Evolutionary conservation across 306 rosid species (phyloP).

Genomic region (Cucurbita pepo): DNA sequence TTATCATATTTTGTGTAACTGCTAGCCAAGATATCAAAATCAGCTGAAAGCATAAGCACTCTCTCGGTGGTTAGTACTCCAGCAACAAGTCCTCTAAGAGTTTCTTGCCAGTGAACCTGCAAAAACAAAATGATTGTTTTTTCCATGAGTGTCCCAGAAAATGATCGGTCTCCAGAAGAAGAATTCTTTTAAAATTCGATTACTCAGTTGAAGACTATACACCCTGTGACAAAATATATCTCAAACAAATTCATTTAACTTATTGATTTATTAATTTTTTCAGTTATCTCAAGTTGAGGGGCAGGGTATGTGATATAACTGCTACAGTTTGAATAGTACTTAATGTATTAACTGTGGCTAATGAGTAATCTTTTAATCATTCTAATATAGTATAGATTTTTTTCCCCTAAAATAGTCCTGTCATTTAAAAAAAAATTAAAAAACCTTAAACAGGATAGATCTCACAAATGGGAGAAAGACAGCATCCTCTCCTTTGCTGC

Average conservation of each 20-base stretch:
- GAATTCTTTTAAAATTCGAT: background rate
- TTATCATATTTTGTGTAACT: conserved; percentile 64
- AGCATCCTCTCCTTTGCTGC: background rate
- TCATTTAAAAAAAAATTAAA: no score
- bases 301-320: background rate
- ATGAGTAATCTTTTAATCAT: no score
- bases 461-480: background rate
- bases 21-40: conserved; percentile 72
- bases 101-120: conserved; percentile 99
- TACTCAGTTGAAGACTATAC: background rate
- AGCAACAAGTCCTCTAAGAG: conserved; percentile 84
- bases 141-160: background rate
- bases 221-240: background rate
- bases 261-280: background rate
- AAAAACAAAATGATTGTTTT: background rate
- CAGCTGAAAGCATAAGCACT: conserved; percentile 74
- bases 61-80: conserved; percentile 79
- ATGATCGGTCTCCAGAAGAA: background rate
- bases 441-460: no score
- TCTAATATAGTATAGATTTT: no score
- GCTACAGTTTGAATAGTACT: background rate
- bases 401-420: no score
- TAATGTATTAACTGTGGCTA: no score
- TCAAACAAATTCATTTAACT: background rate
- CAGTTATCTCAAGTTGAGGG: background rate